These are phyloP conservation scores for Fistulinella prunicolor DNA, from an alignment of 768 basidiomycete genomes.

Conservation along the genomic window DNA sequence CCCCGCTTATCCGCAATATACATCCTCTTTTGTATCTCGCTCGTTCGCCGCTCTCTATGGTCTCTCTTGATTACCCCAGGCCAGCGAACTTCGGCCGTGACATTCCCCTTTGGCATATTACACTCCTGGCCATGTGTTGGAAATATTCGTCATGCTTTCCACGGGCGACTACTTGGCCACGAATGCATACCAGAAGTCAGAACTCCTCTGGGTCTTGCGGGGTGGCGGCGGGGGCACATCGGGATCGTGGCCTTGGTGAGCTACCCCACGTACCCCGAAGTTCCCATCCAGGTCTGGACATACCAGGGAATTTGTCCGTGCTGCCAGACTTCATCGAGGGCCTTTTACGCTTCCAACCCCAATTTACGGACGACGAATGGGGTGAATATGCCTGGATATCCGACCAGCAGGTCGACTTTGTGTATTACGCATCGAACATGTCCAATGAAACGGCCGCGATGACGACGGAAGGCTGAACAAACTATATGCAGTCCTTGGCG, in stretches of 20 bases:
- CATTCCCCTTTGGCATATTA: too few species aligned
- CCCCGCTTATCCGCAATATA: conserved; percentile 20
- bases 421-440: conserved; percentile 36
- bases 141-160: conserved; percentile 45
- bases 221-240: conserved; percentile 49
- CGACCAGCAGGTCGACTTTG: conserved; percentile 4
- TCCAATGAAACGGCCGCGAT: conserved; percentile 33
- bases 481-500: conserved; percentile 14
- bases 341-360: conserved; percentile 34
- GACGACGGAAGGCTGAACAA: conserved; percentile 32
- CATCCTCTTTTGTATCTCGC: neutral
- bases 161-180: conserved; percentile 38
- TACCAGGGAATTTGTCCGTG: conserved; percentile 25
- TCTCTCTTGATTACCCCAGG: neutral
- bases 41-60: neutral
- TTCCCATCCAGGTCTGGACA: conserved; percentile 31
- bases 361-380: conserved; percentile 43
- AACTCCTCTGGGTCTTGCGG: conserved; percentile 54
- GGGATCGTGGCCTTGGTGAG: conserved; percentile 46
- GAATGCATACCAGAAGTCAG: conserved; percentile 39
- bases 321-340: conserved; percentile 33
- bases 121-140: too few species aligned
- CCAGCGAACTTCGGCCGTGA: too few species aligned
- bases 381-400: conserved; percentile 34
- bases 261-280: conserved; percentile 40